Base-by-base conservation (phyloP, 1,284 basidiomycete genomes). In the Malassezia nana region DNA sequence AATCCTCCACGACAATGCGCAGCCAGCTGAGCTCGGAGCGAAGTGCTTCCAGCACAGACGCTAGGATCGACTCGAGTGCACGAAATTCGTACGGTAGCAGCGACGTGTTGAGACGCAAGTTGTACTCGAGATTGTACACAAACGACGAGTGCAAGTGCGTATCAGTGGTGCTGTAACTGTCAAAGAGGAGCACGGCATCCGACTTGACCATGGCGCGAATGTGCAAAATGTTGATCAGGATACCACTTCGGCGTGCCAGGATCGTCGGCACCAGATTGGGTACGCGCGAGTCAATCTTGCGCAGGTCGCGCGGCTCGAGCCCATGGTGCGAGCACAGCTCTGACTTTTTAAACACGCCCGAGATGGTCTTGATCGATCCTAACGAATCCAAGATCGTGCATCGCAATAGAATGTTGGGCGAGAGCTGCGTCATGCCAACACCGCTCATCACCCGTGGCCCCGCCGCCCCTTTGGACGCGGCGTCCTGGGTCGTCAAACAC, bases 261-360 rank as follows among this genome's bases (percentile, higher is more conserved):
- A 96, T 94, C 15, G 74, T 90, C 28, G 92, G 91, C 13, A 96
- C 88, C 52, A 92, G 81, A 75, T 91, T 94, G 18, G 90, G 89
- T 55, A 91, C 82, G 59, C 89, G 80, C 12, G 87, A 89, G 78
- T 96, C 92, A 65, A 98, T 89, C 78, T 95, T 95, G 53, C 92
- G 84, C 38, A 98, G 79, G 77, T 98, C 92, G 78, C 92, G 85
- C 60, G 89, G 87, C 86, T 95, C 55, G 52, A 96, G 77, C 64
- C 84, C 82, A 75, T 95, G 87, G 71, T 91, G 86, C 38, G 81
- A 77, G 75, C 88, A 90, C 47, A 98, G 79, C 66, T 90, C 87
- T 39, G 85, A 83, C 75, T 87, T 88, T 67, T 85, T 87, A 76
- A 92, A 91, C 66, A 86, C 83, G 20, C 89, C 88, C 35, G 87